phyloP scores from a whole-genome alignment of 805 yeast species.

The Kuraishia hungarica region DNA sequence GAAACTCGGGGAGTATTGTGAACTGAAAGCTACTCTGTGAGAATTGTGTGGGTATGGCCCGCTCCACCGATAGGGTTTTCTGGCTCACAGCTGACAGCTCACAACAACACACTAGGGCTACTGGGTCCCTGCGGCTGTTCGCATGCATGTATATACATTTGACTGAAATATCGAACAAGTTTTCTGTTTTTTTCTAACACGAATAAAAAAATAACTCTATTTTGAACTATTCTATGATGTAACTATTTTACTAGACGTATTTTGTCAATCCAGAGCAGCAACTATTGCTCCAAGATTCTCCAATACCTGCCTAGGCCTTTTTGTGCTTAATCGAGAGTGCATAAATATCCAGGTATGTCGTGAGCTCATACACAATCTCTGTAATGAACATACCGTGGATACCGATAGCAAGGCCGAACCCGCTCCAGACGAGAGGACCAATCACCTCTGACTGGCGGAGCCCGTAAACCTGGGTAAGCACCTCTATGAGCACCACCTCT shows the following conservation, averaged over 20 bases:
- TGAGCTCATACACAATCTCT: conserved; percentile 74
- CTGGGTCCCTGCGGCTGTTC: not conserved
- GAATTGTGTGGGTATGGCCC: not conserved
- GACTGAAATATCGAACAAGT: not conserved
- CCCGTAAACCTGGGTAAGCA: conserved; percentile 27
- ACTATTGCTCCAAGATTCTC: not conserved
- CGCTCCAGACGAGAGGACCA: conserved; percentile 49
- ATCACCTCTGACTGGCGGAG: conserved; percentile 34
- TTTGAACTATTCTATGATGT: not conserved
- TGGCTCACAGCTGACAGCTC: not conserved
- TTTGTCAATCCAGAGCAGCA: not conserved
- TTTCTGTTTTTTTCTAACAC: not conserved
- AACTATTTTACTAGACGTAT: not conserved
- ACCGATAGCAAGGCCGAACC: conserved; percentile 60
- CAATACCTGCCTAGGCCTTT: conserved; percentile 27
- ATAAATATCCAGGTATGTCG: conserved; percentile 73
- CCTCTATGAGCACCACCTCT: conserved; percentile 30
- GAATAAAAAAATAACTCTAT: not conserved
- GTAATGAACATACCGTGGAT: conserved; percentile 65
- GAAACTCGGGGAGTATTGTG: not conserved
- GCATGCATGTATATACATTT: not conserved
- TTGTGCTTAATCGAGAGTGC: conserved; percentile 81
- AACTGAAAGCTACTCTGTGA: not conserved
- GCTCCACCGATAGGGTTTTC: not conserved
- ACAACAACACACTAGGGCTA: not conserved